Evolutionary conservation across 306 rosid genomes (phyloP).

Genomic region (Sophora flavescens): DNA sequence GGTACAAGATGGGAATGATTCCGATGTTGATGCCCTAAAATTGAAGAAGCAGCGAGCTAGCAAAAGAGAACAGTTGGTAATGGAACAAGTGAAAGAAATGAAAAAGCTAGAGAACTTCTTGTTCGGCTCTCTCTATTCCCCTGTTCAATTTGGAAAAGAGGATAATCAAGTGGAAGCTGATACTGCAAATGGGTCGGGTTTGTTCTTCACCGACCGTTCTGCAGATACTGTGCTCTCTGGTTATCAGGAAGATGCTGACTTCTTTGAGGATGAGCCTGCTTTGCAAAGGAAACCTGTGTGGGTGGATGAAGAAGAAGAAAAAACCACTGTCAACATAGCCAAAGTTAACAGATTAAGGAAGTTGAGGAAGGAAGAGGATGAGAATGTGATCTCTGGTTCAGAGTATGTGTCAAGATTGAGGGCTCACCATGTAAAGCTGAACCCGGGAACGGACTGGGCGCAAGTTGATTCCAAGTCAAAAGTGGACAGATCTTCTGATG

Average conservation of each 20-base stretch:
- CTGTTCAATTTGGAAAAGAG: constrained; percentile 72
- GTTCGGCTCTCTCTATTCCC: constrained; percentile 80
- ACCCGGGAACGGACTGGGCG: constrained; percentile 90
- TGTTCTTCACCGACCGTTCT: constrained; percentile 75
- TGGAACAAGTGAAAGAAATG: constrained; percentile 74
- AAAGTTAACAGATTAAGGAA: constrained; percentile 80
- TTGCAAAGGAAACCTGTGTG: constrained; percentile 76
- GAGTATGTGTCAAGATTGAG: constrained; percentile 89
- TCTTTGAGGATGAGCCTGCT: constrained; percentile 50
- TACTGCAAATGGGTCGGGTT: constrained; percentile 48
- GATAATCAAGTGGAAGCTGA: constrained; percentile 47
- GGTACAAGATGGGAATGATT: constrained; percentile 41
- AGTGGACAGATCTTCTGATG: constrained; percentile 54
- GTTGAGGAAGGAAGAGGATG: constrained; percentile 85
- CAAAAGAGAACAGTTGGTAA: constrained; percentile 48
- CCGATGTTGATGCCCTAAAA: constrained; percentile 45
- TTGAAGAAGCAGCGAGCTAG: constrained; percentile 65
- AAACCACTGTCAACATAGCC: constrained; percentile 64
- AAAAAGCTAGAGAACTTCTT: constrained; percentile 74
- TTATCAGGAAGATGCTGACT: constrained; percentile 55
- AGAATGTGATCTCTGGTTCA: constrained; percentile 70
- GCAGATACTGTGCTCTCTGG: constrained; percentile 56
- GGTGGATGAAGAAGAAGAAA: constrained; percentile 91
- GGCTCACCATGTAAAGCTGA: constrained; percentile 88
- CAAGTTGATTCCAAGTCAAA: constrained; percentile 53